Evolutionary conservation across 805 yeast species (phyloP).

Genomic region (Yarrowia sp.): DNA sequence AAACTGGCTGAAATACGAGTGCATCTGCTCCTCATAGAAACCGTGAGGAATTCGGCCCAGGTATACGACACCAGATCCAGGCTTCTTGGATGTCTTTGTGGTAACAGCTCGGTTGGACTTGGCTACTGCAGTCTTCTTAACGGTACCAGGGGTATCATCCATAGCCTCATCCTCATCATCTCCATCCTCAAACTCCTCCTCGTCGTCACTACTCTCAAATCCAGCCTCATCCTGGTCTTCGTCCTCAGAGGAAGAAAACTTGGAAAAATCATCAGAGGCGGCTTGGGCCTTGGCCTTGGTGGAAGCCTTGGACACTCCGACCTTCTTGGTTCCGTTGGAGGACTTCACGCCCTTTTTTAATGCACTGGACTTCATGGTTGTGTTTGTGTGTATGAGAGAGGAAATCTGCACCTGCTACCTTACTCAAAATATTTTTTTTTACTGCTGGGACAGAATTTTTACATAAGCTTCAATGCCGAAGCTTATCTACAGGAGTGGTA

Average conservation of each 20-base stretch:
- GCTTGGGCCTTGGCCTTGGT: background rate
- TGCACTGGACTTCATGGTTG: constrained; percentile 19
- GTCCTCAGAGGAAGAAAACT: constrained; percentile 11
- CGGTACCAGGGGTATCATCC: constrained; percentile 12
- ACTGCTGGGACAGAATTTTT: constrained; percentile 6
- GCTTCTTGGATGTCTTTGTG: background rate
- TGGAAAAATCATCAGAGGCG: constrained; percentile 1
- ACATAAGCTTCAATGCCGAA: constrained; percentile 1
- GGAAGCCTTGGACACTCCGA: constrained; percentile 12
- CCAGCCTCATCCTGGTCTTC: constrained; percentile 18
- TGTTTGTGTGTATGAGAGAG: constrained; percentile 10
- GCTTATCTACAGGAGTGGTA: background rate
- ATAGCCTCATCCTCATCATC: constrained; percentile 10
- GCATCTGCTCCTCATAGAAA: constrained; percentile 70
- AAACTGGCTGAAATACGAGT: constrained; percentile 82
- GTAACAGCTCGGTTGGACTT: constrained; percentile 15
- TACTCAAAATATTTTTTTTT: constrained; percentile 16
- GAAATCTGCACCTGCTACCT: background rate
- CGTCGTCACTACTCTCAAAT: constrained; percentile 23
- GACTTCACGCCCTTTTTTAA: constrained; percentile 10
- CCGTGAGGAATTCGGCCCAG: constrained; percentile 92
- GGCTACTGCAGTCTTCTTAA: constrained; percentile 17
- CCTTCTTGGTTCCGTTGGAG: constrained; percentile 12
- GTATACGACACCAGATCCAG: constrained; percentile 61
- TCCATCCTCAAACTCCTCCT: constrained; percentile 13